These are phyloP conservation scores for Purpureocillium lavendulum DNA, from an alignment of 2,329 filamentous ascomycete genomes.

Conservation along the genomic window DNA sequence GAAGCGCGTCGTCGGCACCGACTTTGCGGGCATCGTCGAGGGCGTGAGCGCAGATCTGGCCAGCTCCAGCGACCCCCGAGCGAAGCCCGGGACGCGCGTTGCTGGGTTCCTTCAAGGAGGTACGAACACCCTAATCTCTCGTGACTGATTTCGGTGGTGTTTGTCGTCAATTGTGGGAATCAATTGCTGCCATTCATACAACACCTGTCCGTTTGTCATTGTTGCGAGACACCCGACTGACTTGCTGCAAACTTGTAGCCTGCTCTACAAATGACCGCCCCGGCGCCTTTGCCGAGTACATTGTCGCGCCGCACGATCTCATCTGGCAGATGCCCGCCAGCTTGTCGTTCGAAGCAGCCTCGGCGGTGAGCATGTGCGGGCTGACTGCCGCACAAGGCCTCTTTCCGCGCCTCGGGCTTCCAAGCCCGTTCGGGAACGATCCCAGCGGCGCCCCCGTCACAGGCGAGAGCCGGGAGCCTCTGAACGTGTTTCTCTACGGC, in stretches of 20 bases:
- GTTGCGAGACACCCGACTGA: too few species aligned
- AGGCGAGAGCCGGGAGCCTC: not conserved
- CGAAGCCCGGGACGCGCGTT: constrained; percentile 21
- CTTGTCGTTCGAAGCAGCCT: constrained; percentile 26
- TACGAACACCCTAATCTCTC: constrained; percentile 1
- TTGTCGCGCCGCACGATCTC: constrained; percentile 24
- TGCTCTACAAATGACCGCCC: constrained; percentile 31
- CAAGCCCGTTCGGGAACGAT: constrained; percentile 18
- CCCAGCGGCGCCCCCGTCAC: too few species aligned
- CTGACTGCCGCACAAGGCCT: constrained; percentile 34
- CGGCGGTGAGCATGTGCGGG: constrained; percentile 29
- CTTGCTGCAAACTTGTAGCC: constrained; percentile 12
- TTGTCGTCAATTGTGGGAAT: too few species aligned
- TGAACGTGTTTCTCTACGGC: constrained; percentile 21
- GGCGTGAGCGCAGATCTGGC: constrained; percentile 8
- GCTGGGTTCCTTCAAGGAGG: constrained; percentile 33
- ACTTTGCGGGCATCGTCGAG: constrained; percentile 28
- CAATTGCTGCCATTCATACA: too few species aligned
- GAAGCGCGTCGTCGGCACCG: constrained; percentile 26
- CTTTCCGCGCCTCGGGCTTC: constrained; percentile 26
- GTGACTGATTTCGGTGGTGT: too few species aligned
- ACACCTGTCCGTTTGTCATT: too few species aligned
- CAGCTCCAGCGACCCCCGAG: constrained; percentile 7
- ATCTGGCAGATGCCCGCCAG: constrained; percentile 24
- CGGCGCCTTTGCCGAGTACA: constrained; percentile 35